Evolutionary conservation across 495 filamentous ascomycete genomes (phyloP), one percentile per base, ranked within the genome.

Genomic region (Penicillium antarcticum): DNA sequence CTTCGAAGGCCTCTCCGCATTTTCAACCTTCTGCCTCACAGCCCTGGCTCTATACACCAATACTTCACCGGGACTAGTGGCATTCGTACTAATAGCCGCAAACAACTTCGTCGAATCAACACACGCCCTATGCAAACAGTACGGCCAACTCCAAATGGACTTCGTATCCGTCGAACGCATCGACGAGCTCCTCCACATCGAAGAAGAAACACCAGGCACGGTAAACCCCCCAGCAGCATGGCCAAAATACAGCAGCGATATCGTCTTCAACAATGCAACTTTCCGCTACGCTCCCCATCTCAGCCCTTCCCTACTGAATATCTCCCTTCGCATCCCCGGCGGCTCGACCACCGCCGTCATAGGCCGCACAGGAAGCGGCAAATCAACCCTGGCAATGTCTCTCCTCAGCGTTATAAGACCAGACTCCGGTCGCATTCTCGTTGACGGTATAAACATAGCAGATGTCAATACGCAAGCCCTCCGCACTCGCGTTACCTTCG

Each of bases 131-230:
- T 95, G 89, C 68, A 80, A 76, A 34, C 77, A 80, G 43, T 95
- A 94, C 54, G 89, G 89, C 24, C 79, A 87, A 57, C 77, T 95
- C 21, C 88, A 92, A 70, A 92, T 95, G 87, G 85, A 91, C 56
- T 92, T 92, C 53, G 89, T 92, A 12, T 91, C 87, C 0, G 88
- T 95, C 2, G 89, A 95, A 67, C 79, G 89, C 21, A 80, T 95
- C 3, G 82, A 91, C 21, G 89, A 94, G 58, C 72, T 92, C 0
- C 74, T 91, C 2, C 76, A 86, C 48, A 76, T 92, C 2, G 87
- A 90, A 33, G 80, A 87, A 60, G 89, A 95, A 66, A 72, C 82
- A 0, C 68, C 68, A 3, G 89, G 89, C 7, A 74, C 79, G 3
- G 63, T 87, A 12, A 57, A 77, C 5, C 88, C 89, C 1, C 87